Base-by-base conservation (phyloP, 208 protist species). In the Angomonas ambiguus region DNA sequence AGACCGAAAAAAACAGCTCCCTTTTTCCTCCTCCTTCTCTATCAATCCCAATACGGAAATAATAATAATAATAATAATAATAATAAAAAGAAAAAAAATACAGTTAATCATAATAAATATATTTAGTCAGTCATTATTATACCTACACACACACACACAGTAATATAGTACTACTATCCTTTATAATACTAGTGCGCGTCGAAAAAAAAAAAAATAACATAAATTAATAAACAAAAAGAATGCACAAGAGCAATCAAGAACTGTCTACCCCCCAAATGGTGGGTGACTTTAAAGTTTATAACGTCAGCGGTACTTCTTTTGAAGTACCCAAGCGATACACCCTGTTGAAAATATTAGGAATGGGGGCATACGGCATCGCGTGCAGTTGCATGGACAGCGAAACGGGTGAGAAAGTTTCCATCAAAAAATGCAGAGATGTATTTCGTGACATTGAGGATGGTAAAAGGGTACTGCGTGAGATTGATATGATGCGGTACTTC, bases 361-460 rank as follows among this genome's bases (percentile, higher is more conserved):
- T 98, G 78, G 97, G 97, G 11, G 93, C 95, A 32, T 99, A 98
- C 79, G 97, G 97, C 63, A 88, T 95, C 45, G 97, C 98, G 16
- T 99, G 91, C 86, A 91, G 85, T 73, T 91, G 85, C 69, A 76
- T 92, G 28, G 84, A 96, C 65, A 72, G 67, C 51, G 77, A 83
- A 25, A 94, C 85, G 25, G 77, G 79, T n/a, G 76, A 92, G 62
- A 95, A 92, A 67, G 88, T 95, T 10, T 88, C 86, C 53, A 91
- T 94, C 57, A 95, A 95, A 79, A 92, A 91, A 77, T 93, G 83
- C 72, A 96, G 88, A 18, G 85, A 94, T 30, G 76, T 94, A 6
- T 91, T 94, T 62, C 82, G 88, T 51, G 88, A 94, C 69, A 65
- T 89, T n/a, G 88, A 97, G 63, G 94, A 97, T 62, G 95, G 95